Conservation (phyloP, 2,329 filamentous ascomycete species). For the Fusarium oxysporum region DNA sequence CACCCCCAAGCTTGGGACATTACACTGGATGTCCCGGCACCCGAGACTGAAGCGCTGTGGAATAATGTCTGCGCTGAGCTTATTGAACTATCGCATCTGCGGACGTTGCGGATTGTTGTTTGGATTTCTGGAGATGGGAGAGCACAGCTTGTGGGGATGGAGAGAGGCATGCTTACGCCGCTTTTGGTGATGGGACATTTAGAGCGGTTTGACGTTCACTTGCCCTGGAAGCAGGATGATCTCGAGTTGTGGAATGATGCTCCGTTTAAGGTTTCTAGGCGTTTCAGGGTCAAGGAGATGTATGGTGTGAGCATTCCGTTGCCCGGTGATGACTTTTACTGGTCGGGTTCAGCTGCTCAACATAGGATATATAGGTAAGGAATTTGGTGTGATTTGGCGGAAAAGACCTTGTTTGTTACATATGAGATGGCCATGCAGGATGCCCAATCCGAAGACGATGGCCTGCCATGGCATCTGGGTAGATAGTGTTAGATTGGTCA, state of each 20-base stretch:
- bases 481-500: no score
- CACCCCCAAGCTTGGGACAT: background rate
- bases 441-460: no score
- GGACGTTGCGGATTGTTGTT: background rate
- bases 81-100: background rate
- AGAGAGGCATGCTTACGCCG: background rate
- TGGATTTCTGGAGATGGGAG: background rate
- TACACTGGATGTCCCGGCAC: background rate
- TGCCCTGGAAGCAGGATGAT: background rate
- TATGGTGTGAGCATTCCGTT: background rate
- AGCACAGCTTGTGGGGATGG: background rate
- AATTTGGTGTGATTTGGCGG: accelerated
- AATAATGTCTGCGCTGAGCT: background rate
- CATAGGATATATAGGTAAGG: background rate
- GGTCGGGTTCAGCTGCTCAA: background rate
- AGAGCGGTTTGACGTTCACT: background rate
- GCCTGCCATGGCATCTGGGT: no score
- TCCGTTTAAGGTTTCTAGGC: background rate
- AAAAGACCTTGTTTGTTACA: no score
- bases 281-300: background rate
- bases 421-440: no score
- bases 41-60: background rate
- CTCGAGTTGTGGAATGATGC: accelerated
- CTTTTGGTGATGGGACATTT: background rate
- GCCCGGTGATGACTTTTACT: background rate